Evolutionary conservation across 2,329 filamentous ascomycete genomes (phyloP).

Genomic region (Fonsecaea pedrosoi): DNA sequence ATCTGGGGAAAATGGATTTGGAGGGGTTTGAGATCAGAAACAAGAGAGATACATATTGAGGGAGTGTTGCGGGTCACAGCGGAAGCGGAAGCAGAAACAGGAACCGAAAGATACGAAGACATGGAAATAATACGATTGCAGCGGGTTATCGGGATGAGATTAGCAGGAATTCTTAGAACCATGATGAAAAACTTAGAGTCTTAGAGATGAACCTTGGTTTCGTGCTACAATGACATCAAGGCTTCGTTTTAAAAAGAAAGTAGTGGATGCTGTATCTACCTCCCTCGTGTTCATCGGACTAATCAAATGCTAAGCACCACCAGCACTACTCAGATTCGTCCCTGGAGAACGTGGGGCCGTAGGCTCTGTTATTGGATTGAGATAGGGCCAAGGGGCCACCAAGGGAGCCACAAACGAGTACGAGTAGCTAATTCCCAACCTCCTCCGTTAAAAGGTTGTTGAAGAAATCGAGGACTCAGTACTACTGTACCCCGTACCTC

Average conservation of each 20-base stretch:
- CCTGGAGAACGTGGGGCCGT: constrained; percentile 6
- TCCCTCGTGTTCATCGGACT: no score
- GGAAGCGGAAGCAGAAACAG: not conserved
- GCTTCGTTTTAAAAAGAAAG: not conserved
- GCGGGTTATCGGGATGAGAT: not conserved
- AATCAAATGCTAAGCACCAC: not conserved
- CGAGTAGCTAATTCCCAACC: not conserved
- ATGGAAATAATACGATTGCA: not conserved
- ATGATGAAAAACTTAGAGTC: not conserved
- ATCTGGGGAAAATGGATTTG: not conserved
- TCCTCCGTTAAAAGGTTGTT: not conserved
- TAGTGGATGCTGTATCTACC: not conserved
- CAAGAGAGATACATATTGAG: not conserved
- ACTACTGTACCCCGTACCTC: no score
- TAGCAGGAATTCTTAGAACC: no score
- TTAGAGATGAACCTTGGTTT: not conserved
- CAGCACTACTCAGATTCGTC: not conserved
- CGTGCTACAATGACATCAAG: constrained; percentile 1
- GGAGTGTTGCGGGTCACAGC: not conserved
- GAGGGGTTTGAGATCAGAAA: not conserved
- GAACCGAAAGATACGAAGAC: not conserved
- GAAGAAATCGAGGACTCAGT: no score
- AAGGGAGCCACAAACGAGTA: not conserved
- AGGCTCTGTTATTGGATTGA: not conserved
- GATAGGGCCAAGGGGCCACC: not conserved